phyloP scores from a whole-genome alignment of 441 rosid genomes.

The Erysimum cheiri region DNA sequence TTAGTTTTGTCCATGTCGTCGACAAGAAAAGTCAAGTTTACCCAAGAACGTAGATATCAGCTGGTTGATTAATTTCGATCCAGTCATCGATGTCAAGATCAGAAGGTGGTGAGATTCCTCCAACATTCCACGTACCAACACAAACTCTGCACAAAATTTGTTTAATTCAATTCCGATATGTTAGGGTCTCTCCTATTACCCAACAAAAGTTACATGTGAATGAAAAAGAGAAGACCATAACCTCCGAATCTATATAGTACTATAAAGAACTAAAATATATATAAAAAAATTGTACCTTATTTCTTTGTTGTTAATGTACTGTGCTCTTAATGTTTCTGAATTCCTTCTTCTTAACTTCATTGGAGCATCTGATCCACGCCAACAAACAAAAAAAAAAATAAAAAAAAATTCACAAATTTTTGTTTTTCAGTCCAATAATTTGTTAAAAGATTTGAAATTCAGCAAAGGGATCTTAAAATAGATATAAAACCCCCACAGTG shows the following conservation, averaged over 20 bases:
- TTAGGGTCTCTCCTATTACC: constrained; percentile 38
- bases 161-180: constrained; percentile 22
- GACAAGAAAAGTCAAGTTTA: constrained; percentile 43
- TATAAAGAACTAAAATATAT: neutral
- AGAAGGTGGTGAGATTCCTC: constrained; percentile 82
- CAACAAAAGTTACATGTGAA: constrained; percentile 19
- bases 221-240: neutral
- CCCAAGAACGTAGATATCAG: constrained; percentile 98
- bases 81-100: constrained; percentile 92
- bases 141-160: constrained; percentile 52
- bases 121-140: constrained; percentile 95
- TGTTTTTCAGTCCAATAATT: constrained; percentile 4
- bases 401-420: neutral
- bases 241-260: constrained; percentile 17
- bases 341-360: constrained; percentile 69
- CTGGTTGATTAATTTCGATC: constrained; percentile 78
- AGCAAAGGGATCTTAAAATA: constrained; percentile 23
- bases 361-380: constrained; percentile 53
- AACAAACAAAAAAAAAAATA: neutral
- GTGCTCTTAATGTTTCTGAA: constrained; percentile 88
- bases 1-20: constrained; percentile 36
- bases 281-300: constrained; percentile 60
- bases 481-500: constrained; percentile 30
- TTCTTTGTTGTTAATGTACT: constrained; percentile 84
- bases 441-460: neutral